Conservation (phyloP, 1,284 basidiomycete genomes). For the Rhizoctonia solani region DNA sequence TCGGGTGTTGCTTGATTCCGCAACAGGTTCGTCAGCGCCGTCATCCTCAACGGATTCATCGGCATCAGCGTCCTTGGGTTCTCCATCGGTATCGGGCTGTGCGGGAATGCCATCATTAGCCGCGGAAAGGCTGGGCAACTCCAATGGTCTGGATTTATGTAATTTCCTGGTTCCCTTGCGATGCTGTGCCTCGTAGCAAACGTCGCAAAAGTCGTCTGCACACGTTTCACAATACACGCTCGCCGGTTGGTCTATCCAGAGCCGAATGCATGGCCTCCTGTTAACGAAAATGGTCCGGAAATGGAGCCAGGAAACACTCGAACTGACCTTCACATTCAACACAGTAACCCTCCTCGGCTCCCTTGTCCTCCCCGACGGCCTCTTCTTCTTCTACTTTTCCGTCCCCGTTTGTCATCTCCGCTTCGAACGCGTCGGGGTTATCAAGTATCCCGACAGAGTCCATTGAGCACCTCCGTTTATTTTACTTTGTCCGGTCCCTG, state of each 20-base stretch:
- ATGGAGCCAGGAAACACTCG: neutral
- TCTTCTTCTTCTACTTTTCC: neutral
- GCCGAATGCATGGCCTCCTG: too few species aligned
- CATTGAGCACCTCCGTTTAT: neutral
- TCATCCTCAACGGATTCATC: constrained; percentile 47
- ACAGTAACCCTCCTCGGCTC: constrained; percentile 66
- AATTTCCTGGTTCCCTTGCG: constrained; percentile 72
- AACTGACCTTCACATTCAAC: constrained; percentile 76
- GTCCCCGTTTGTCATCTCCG: neutral
- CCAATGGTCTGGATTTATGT: constrained; percentile 61
- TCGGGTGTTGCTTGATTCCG: constrained; percentile 38
- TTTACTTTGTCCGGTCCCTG: neutral
- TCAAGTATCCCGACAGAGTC: constrained; percentile 24
- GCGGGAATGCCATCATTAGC: neutral
- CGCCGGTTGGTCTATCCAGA: constrained; percentile 74
- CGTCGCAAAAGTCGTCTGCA: constrained; percentile 72
- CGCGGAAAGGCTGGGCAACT: constrained; percentile 21
- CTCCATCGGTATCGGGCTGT: too few species aligned
- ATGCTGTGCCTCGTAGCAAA: constrained; percentile 80
- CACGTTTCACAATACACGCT: constrained; percentile 71
- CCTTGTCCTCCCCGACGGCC: constrained; percentile 34
- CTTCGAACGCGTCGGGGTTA: constrained; percentile 27
- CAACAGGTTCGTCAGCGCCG: constrained; percentile 39
- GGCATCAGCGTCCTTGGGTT: constrained; percentile 5
- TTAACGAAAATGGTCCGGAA: neutral